phyloP scores from a whole-genome alignment of 345 rosid species.

The Nephelium lappaceum region DNA sequence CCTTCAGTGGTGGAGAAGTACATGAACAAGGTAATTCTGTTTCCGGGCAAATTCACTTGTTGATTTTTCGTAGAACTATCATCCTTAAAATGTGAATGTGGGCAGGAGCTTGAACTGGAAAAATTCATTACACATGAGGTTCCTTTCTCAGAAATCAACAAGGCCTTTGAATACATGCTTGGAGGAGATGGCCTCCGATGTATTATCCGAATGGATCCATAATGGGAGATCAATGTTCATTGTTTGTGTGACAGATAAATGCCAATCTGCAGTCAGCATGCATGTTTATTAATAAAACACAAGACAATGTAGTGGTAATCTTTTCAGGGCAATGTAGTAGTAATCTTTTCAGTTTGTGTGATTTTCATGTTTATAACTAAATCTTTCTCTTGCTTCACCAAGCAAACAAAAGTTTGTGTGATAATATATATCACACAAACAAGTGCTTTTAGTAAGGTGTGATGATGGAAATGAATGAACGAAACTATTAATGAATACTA shows the following conservation, averaged over 20 bases:
- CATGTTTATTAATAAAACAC: not conserved
- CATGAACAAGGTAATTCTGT: constrained; percentile 39
- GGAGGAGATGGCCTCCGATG: constrained; percentile 37
- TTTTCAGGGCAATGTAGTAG: too few relatives aligned
- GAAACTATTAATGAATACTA: too few relatives aligned
- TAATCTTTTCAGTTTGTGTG: not conserved
- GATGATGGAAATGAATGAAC: too few relatives aligned
- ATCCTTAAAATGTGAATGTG: not conserved
- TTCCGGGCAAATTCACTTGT: not conserved
- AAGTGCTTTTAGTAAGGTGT: too few relatives aligned
- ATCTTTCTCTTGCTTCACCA: too few relatives aligned
- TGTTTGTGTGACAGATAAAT: not conserved
- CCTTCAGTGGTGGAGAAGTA: constrained; percentile 44
- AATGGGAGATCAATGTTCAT: not conserved
- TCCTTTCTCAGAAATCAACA: constrained; percentile 48
- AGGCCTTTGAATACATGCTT: constrained; percentile 48
- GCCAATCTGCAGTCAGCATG: not conserved
- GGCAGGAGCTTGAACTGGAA: constrained; percentile 49
- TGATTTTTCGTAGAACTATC: not conserved
- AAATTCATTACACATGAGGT: constrained; percentile 47
- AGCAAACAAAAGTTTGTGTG: too few relatives aligned
- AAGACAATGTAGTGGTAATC: not conserved
- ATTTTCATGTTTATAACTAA: not conserved
- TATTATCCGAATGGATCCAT: constrained; percentile 38
- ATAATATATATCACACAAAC: too few relatives aligned